Percentiles rank a stretch among this genome's conserved stretches.
Evolutionary conservation across 1,284 basidiomycete species (phyloP).

Genomic region (Cystobasidium slooffiae): DNA sequence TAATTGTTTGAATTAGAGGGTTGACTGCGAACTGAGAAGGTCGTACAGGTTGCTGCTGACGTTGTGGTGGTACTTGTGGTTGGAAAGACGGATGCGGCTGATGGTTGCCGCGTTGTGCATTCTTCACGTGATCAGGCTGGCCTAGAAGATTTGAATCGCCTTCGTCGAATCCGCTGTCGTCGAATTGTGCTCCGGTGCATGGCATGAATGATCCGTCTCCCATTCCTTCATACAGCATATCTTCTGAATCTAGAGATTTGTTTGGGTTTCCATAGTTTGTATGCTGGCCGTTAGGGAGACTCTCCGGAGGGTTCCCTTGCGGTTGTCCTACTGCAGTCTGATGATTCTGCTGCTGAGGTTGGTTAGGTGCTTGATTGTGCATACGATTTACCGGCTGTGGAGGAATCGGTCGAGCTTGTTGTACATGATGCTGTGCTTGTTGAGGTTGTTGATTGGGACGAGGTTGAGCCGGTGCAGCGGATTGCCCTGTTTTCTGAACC

Average conservation of each 20-base stretch:
- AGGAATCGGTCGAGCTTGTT: not conserved
- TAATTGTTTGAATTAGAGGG: not conserved
- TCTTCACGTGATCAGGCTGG: not conserved
- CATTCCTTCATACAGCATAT: constrained; percentile 31
- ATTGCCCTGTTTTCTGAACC: not conserved
- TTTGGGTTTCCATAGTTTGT: constrained; percentile 3
- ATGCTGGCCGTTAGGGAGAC: too few relatives aligned
- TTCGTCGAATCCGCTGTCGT: constrained; percentile 38
- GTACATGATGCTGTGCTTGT: not conserved
- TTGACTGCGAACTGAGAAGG: not conserved
- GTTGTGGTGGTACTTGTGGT: not conserved
- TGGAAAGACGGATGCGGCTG: not conserved
- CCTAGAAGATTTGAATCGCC: not conserved
- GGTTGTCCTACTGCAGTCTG: not conserved
- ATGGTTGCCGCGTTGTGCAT: not conserved
- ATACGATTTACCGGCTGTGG: not conserved
- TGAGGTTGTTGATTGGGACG: too few relatives aligned
- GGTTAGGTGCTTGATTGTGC: not conserved
- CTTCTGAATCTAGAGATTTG: constrained; percentile 18
- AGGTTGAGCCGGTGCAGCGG: too few relatives aligned
- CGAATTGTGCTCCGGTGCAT: not conserved
- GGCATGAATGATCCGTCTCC: constrained; percentile 13
- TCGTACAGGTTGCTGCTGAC: not conserved
- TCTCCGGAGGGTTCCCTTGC: not conserved
- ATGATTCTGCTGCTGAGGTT: not conserved